Conservation (phyloP, 345 rosid species). For the Linum trigynum region DNA sequence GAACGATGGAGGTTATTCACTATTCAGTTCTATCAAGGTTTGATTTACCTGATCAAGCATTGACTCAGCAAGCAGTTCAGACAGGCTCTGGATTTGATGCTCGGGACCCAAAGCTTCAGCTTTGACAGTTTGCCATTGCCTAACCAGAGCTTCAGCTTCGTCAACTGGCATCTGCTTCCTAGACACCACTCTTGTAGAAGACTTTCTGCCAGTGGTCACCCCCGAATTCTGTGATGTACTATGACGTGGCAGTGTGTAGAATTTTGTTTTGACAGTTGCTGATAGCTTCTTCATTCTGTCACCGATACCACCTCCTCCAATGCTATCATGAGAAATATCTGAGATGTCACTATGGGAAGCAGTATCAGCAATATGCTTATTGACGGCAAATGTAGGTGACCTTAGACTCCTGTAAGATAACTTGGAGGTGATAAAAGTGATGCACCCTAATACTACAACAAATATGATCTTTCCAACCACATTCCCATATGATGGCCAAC, state of each 20-base stretch:
- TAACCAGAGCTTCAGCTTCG: conserved; percentile 85
- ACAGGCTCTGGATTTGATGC: conserved; percentile 54
- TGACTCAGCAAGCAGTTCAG: conserved; percentile 73
- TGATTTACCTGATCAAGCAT: conserved; percentile 78
- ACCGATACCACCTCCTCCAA: conserved; percentile 28
- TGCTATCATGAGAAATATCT: conserved; percentile 30
- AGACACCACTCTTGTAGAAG: conserved; percentile 25
- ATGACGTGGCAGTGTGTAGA: conserved; percentile 28
- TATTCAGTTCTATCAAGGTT: background rate
- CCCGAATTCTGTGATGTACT: conserved; percentile 24
- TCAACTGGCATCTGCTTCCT: conserved; percentile 62
- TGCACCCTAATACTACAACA: conserved; percentile 50
- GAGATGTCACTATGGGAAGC: conserved; percentile 29
- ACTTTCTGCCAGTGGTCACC: conserved; percentile 39
- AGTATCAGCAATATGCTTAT: conserved; percentile 24
- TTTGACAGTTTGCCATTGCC: conserved; percentile 83
- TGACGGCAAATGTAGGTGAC: conserved; percentile 28
- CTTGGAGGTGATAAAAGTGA: conserved; percentile 41
- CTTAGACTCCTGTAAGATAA: conserved; percentile 33
- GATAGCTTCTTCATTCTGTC: conserved; percentile 41
- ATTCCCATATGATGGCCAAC: conserved; percentile 39
- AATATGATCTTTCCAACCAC: conserved; percentile 35
- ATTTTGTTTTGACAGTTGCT: conserved; percentile 33
- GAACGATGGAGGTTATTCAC: background rate
- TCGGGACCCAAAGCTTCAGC: conserved; percentile 86